Percentiles rank a stretch among this genome's conserved stretches.
These are phyloP conservation scores for Castanea sativa DNA, from an alignment of 306 rosid species.

Conservation along the genomic window DNA sequence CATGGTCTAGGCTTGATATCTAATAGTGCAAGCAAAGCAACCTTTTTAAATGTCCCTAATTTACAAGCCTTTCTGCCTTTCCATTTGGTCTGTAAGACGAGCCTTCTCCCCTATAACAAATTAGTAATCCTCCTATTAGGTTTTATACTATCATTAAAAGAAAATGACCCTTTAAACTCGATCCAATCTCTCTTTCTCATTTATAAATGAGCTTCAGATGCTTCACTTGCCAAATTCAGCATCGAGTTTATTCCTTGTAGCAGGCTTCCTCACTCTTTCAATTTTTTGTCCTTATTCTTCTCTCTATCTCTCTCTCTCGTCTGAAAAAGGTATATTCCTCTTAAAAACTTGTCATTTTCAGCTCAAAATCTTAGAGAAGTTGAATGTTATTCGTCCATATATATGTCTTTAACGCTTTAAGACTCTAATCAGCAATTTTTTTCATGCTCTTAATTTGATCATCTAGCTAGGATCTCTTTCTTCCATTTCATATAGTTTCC, in stretches of 20 bases:
- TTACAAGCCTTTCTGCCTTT: slow-evolving; percentile 16
- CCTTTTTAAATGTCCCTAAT: slow-evolving; percentile 13
- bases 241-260: slow-evolving; percentile 12
- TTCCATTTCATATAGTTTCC: neutral
- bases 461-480: neutral
- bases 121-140: neutral
- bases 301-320: neutral
- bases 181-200: neutral
- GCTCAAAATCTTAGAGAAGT: neutral
- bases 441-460: neutral
- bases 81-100: neutral
- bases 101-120: neutral
- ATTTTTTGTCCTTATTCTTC: neutral
- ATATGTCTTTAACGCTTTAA: neutral
- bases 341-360: neutral
- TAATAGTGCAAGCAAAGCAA: slow-evolving; percentile 47
- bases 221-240: slow-evolving; percentile 55
- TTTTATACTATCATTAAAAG: too few relatives aligned
- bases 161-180: neutral
- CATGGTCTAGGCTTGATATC: slow-evolving; percentile 11
- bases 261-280: slow-evolving; percentile 15
- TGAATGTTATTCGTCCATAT: neutral
- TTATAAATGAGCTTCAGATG: slow-evolving; percentile 22
- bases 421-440: neutral
- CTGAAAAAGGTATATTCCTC: neutral